A percentile compares a stretch with the other conserved stretches of the same genome.
These are phyloP conservation scores for Lagerstroemia speciosa DNA, from an alignment of 345 rosid species.

Conservation along the genomic window DNA sequence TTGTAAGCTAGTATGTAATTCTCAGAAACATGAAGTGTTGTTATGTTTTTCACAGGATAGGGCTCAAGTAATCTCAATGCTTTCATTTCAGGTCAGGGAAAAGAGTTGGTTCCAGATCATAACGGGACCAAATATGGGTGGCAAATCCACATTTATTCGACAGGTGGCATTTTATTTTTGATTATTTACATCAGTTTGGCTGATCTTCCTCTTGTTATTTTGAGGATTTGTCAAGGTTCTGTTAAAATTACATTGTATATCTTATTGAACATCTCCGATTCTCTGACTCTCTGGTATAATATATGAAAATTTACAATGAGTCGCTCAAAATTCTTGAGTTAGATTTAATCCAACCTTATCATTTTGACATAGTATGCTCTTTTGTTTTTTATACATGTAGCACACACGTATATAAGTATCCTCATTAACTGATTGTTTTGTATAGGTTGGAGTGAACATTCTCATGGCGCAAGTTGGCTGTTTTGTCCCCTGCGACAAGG, in stretches of 20 bases:
- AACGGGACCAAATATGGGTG: slow-evolving; percentile 99
- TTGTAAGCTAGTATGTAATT: slow-evolving; percentile 69
- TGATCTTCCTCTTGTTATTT: slow-evolving; percentile 2
- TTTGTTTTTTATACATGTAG: not conserved
- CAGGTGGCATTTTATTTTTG: slow-evolving; percentile 40
- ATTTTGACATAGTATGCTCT: slow-evolving; percentile 1
- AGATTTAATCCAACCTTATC: not conserved
- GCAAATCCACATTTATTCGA: slow-evolving; percentile 94
- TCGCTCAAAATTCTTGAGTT: not conserved
- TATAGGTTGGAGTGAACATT: slow-evolving; percentile 81
- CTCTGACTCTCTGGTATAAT: not conserved
- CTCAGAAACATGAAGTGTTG: not conserved
- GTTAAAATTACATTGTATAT: not conserved
- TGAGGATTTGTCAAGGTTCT: not conserved
- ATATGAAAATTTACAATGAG: not conserved
- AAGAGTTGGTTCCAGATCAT: slow-evolving; percentile 96
- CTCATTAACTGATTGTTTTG: not conserved
- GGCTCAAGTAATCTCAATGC: slow-evolving; percentile 16
- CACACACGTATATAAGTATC: not conserved
- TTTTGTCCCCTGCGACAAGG: slow-evolving; percentile 92
- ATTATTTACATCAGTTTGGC: not conserved
- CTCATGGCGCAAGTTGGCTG: slow-evolving; percentile 98
- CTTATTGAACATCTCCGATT: not conserved
- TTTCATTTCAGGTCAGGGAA: slow-evolving; percentile 56
- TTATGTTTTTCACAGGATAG: slow-evolving; percentile 18